Percentiles rank a stretch among this genome's conserved stretches.
Conservation (phyloP, 495 filamentous ascomycete genomes). For the Penicillium verhagenii region DNA sequence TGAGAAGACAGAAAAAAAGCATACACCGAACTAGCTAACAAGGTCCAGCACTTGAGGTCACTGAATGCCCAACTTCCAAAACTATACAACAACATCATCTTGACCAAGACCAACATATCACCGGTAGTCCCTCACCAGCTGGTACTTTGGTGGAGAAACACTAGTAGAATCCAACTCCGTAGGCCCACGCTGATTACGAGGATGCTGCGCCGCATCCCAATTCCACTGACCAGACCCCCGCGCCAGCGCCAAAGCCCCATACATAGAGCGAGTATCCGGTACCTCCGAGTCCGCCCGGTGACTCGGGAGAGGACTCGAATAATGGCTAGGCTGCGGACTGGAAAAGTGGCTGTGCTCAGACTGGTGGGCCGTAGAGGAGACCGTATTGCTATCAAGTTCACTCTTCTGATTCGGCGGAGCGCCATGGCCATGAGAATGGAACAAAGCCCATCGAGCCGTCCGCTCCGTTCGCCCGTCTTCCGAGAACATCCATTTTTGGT, state of each 20-base stretch:
- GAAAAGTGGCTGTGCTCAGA: slow-evolving; percentile 10
- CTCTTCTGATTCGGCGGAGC: slow-evolving; percentile 8
- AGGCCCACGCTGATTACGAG: slow-evolving; percentile 8
- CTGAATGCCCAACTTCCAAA: no score
- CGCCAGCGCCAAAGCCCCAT: not conserved
- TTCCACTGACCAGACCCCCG: slow-evolving; percentile 21
- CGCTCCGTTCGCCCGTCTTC: slow-evolving; percentile 32
- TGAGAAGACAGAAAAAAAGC: no score
- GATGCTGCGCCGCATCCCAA: slow-evolving; percentile 24
- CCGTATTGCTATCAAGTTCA: slow-evolving; percentile 14
- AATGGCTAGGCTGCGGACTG: slow-evolving; percentile 12
- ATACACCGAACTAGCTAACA: no score
- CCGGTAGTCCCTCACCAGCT: not conserved
- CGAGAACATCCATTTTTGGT: slow-evolving; percentile 37
- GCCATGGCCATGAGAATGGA: slow-evolving; percentile 4
- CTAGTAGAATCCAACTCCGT: slow-evolving; percentile 27
- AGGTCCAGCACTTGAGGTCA: not conserved
- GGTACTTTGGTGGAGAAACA: not conserved
- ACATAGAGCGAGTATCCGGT: not conserved
- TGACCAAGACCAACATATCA: not conserved
- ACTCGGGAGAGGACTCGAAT: slow-evolving; percentile 12
- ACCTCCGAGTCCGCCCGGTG: not conserved
- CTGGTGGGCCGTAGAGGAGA: not conserved
- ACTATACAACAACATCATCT: not conserved
- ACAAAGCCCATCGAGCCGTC: slow-evolving; percentile 33